A percentile compares a stretch with the other conserved stretches of the same genome.
phyloP scores from a whole-genome alignment of 2,329 filamentous ascomycete species.

The Fusarium buharicum region DNA sequence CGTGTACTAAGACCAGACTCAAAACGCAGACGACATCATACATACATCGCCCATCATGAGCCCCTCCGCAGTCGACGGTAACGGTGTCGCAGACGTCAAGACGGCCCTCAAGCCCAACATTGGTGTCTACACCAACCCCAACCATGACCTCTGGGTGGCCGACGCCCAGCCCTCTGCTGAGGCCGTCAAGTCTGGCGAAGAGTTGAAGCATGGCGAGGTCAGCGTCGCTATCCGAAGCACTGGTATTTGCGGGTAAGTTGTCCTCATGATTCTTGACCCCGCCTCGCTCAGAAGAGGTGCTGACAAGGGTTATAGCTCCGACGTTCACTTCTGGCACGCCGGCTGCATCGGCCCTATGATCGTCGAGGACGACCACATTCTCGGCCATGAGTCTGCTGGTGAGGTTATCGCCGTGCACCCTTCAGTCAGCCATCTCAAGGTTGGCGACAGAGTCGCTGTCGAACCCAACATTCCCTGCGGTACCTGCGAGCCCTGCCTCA shows the following conservation, averaged over 20 bases:
- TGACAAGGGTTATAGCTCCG: conserved; percentile 67
- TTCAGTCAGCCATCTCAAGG: conserved; percentile 79
- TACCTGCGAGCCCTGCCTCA: conserved; percentile 89
- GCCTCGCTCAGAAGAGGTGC: conserved; percentile 16
- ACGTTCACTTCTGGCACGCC: conserved; percentile 97
- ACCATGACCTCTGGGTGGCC: conserved; percentile 89
- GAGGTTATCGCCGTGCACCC: conserved; percentile 83
- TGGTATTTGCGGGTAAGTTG: conserved; percentile 86
- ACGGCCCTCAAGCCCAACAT: conserved; percentile 79
- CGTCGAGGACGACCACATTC: conserved; percentile 86
- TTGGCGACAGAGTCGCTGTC: conserved; percentile 91
- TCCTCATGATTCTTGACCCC: not conserved
- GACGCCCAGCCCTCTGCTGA: conserved; percentile 81
- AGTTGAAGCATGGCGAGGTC: conserved; percentile 83
- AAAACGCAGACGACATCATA: conserved; percentile 21
- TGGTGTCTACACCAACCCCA: conserved; percentile 94
- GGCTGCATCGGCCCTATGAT: conserved; percentile 97
- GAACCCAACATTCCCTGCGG: conserved; percentile 95
- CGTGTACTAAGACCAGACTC: conserved; percentile 14
- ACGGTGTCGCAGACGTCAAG: conserved; percentile 42
- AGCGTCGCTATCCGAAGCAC: conserved; percentile 91
- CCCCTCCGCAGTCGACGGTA: conserved; percentile 49
- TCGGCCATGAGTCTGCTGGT: conserved; percentile 93
- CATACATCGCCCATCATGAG: conserved; percentile 46
- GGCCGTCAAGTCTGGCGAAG: conserved; percentile 73